Evolutionary conservation across 768 basidiomycete species (phyloP).

Genomic region (Psilocybe sp.): DNA sequence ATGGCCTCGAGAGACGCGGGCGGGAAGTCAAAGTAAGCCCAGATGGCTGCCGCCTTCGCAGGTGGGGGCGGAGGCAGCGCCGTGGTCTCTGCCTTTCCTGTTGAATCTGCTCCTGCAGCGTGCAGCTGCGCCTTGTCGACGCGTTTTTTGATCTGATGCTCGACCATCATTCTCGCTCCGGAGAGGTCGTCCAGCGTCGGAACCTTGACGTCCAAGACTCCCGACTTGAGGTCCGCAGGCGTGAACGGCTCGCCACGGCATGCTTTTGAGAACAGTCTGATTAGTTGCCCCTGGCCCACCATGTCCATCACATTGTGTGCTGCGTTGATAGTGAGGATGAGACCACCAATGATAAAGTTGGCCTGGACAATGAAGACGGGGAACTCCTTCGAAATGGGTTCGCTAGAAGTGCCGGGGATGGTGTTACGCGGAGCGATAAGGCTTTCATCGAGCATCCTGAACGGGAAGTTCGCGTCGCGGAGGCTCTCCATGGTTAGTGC

Average conservation of each 20-base stretch:
- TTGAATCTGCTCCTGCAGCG: too few species aligned
- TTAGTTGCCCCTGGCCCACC: conserved; percentile 22
- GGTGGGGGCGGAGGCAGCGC: neutral
- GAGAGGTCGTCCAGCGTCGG: conserved; percentile 14
- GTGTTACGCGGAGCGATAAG: conserved; percentile 21
- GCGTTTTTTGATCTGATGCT: conserved; percentile 5
- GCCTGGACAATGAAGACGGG: conserved; percentile 26
- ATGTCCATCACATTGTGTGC: conserved; percentile 26
- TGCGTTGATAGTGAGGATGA: conserved; percentile 23
- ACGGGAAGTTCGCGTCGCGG: conserved; percentile 18
- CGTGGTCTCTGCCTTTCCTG: neutral
- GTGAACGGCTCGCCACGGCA: conserved; percentile 20
- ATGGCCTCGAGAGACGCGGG: conserved; percentile 12
- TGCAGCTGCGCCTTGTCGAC: too few species aligned
- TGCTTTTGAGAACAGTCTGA: conserved; percentile 20
- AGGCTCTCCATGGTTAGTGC: conserved; percentile 21
- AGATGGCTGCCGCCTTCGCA: conserved; percentile 1
- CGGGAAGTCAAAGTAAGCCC: conserved; percentile 18
- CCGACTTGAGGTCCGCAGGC: conserved; percentile 14
- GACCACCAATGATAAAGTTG: conserved; percentile 20
- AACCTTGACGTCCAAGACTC: conserved; percentile 16
- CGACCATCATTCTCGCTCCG: conserved; percentile 2
- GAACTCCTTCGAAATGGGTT: conserved; percentile 1
- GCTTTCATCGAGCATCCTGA: conserved; percentile 22
- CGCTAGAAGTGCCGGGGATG: conserved; percentile 11